Percentiles rank a stretch among this genome's conserved stretches.
Conservation (phyloP, 192 early-diverging fungal genomes). For the Spizellomyces punctatus region DNA sequence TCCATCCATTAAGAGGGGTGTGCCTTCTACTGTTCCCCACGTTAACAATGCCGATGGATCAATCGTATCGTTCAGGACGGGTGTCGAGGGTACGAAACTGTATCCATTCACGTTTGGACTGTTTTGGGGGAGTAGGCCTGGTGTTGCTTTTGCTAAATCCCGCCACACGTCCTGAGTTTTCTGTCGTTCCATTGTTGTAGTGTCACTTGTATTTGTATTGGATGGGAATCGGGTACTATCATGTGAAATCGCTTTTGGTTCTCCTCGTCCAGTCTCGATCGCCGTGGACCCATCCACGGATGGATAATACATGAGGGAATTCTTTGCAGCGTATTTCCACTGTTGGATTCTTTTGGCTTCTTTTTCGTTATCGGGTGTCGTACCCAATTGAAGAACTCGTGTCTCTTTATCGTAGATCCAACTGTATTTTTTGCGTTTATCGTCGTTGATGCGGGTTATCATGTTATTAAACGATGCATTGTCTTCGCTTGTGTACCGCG, state of each 20-base stretch:
- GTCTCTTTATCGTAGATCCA: conserved; percentile 71
- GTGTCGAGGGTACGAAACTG: conserved; percentile 70
- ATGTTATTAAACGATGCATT: conserved; percentile 76
- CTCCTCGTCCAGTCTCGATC: neutral
- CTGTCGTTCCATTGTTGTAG: conserved; percentile 35
- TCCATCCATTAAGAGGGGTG: conserved; percentile 69
- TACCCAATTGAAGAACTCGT: neutral
- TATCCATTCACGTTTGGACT: conserved; percentile 47
- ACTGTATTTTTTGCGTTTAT: conserved; percentile 58
- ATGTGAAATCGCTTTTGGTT: conserved; percentile 60
- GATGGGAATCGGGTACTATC: conserved; percentile 55
- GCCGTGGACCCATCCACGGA: neutral
- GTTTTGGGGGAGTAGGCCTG: conserved; percentile 35
- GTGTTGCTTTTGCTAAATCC: conserved; percentile 55
- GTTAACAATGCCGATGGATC: conserved; percentile 77
- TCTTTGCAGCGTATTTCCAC: conserved; percentile 56
- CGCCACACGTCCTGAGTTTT: conserved; percentile 48
- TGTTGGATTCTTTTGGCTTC: conserved; percentile 9
- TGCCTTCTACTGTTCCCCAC: conserved; percentile 83
- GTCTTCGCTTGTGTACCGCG: conserved; percentile 77
- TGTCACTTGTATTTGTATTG: no score
- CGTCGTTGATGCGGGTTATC: conserved; percentile 61
- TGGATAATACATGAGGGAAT: conserved; percentile 75
- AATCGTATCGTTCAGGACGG: conserved; percentile 57
- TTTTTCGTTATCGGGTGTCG: neutral